A percentile compares a stretch with the other conserved stretches of the same genome.
phyloP scores from a whole-genome alignment of 192 early-diverging fungal genomes.

The Rhizophagus prolifer region DNA sequence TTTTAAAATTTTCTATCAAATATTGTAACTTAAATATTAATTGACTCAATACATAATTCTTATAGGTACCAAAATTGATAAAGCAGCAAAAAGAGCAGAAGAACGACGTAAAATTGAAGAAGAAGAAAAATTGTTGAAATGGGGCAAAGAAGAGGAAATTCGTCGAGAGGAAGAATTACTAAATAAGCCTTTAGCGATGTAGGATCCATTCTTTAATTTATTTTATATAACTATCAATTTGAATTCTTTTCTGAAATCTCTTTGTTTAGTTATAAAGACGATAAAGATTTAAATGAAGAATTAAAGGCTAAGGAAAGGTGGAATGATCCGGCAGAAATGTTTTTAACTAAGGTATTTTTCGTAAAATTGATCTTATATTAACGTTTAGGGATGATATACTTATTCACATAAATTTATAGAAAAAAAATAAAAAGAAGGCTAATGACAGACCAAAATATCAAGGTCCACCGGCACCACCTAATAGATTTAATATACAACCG shows the following conservation, averaged over 20 bases:
- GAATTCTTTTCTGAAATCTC: background rate
- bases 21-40: background rate
- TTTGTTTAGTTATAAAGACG: conserved; percentile 54
- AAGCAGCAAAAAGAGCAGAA: conserved; percentile 41
- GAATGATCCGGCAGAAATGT: conserved; percentile 66
- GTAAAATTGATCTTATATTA: background rate
- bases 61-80: conserved; percentile 48
- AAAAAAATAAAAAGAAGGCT: conserved; percentile 44
- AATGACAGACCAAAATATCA: conserved; percentile 51
- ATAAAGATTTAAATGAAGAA: conserved; percentile 62
- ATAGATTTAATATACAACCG: conserved; percentile 62
- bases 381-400: background rate
- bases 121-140: conserved; percentile 54
- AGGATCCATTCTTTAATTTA: background rate
- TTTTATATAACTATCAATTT: background rate
- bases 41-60: background rate
- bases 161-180: conserved; percentile 41
- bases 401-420: background rate
- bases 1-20: background rate
- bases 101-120: conserved; percentile 47
- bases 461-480: conserved; percentile 58
- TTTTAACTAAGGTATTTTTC: conserved; percentile 46
- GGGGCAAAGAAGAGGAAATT: conserved; percentile 53
- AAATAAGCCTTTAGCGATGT: conserved; percentile 54
- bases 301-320: conserved; percentile 56